Percentiles rank a stretch among this genome's conserved stretches.
Evolutionary conservation across 352 stramenopile species (phyloP).

Genomic region (Thraustochytrium striatum): DNA sequence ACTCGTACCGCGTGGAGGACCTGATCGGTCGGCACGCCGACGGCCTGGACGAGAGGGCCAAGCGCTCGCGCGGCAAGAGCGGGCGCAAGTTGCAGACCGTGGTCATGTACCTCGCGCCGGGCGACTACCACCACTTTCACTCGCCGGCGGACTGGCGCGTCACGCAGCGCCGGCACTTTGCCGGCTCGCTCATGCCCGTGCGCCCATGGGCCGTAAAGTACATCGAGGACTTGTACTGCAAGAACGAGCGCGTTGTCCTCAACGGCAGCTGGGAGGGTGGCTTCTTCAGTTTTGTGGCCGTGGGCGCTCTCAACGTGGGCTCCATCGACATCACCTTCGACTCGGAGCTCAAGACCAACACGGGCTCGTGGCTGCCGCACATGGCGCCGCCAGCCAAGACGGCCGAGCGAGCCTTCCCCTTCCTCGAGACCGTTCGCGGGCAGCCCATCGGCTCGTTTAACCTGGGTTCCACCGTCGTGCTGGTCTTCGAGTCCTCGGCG

Average conservation of each 20-base stretch:
- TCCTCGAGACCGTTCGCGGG: slow-evolving; percentile 9
- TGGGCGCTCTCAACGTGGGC: slow-evolving; percentile 77
- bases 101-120: slow-evolving; percentile 73
- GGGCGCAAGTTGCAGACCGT: slow-evolving; percentile 49
- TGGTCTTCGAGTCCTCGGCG: slow-evolving; percentile 72
- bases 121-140: slow-evolving; percentile 79
- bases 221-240: slow-evolving; percentile 72
- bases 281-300: slow-evolving; percentile 73
- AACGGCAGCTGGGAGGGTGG: slow-evolving; percentile 69
- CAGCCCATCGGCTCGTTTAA: slow-evolving; percentile 49
- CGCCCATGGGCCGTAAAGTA: slow-evolving; percentile 64
- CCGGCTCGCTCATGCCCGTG: slow-evolving; percentile 72
- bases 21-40: slow-evolving; percentile 66
- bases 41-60: slow-evolving; percentile 63
- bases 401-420: slow-evolving; percentile 24
- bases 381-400: neutral
- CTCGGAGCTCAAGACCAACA: slow-evolving; percentile 50
- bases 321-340: slow-evolving; percentile 70
- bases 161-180: slow-evolving; percentile 69
- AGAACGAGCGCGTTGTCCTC: slow-evolving; percentile 71
- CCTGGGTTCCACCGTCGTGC: slow-evolving; percentile 73
- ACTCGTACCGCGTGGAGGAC: slow-evolving; percentile 72
- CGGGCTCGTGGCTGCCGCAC: slow-evolving; percentile 24
- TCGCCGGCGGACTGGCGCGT: slow-evolving; percentile 70
- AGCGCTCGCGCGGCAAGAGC: slow-evolving; percentile 30